phyloP scores from a whole-genome alignment of 2,329 filamentous ascomycete species.

The Trichoderma hamatum region DNA sequence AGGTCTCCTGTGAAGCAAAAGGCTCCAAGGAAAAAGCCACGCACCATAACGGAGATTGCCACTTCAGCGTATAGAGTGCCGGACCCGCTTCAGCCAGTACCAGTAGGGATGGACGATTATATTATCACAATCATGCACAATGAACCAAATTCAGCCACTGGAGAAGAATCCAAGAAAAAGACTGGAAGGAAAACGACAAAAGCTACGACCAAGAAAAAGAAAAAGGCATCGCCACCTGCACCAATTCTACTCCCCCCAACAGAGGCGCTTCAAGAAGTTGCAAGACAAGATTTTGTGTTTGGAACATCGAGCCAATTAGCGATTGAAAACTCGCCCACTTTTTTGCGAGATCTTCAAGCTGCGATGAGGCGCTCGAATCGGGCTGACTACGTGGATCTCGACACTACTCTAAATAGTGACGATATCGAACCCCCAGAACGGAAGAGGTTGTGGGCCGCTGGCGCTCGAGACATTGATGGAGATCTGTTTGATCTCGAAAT shows the following conservation, averaged over 20 bases:
- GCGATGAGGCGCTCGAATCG: slow-evolving; percentile 63
- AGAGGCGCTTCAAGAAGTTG: slow-evolving; percentile 66
- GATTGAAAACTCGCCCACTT: slow-evolving; percentile 69
- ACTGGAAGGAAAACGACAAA: slow-evolving; percentile 39
- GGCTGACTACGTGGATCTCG: slow-evolving; percentile 45
- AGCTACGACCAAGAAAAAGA: slow-evolving; percentile 48
- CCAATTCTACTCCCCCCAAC: slow-evolving; percentile 67
- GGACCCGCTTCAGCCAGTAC: slow-evolving; percentile 39
- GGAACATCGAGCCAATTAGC: slow-evolving; percentile 84
- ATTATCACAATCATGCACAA: slow-evolving; percentile 44
- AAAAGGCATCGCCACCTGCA: slow-evolving; percentile 45
- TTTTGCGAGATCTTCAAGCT: slow-evolving; percentile 63
- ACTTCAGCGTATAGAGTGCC: slow-evolving; percentile 65
- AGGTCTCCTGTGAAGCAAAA: slow-evolving; percentile 52
- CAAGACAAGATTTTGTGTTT: slow-evolving; percentile 77
- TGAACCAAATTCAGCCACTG: slow-evolving; percentile 28
- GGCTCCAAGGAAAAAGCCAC: slow-evolving; percentile 67
- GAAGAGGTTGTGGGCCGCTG: slow-evolving; percentile 68
- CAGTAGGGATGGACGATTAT: slow-evolving; percentile 46
- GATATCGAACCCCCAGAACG: slow-evolving; percentile 38
- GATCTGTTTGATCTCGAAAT: slow-evolving; percentile 65
- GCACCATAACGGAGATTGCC: slow-evolving; percentile 77
- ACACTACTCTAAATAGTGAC: slow-evolving; percentile 45
- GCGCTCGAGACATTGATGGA: slow-evolving; percentile 67
- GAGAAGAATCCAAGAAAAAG: slow-evolving; percentile 40